Conservation (phyloP, 108 stramenopile genomes). For the Heterococcus sp. region DNA sequence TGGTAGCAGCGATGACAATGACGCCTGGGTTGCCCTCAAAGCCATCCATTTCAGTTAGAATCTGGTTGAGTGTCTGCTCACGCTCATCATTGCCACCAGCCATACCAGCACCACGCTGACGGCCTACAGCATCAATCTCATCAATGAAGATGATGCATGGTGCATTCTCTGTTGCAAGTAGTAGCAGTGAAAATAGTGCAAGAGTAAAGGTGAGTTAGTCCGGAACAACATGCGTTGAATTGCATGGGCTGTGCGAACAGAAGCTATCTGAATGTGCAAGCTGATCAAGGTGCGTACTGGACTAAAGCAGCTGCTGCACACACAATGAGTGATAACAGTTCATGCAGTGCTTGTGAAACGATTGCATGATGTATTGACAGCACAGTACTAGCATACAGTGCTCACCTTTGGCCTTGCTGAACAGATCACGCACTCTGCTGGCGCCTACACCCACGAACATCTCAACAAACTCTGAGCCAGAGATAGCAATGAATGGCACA, state of each 20-base stretch:
- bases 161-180: conserved; percentile 38
- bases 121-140: conserved; percentile 90
- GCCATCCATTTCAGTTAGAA: conserved; percentile 63
- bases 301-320: too few relatives aligned
- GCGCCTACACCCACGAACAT: conserved; percentile 96
- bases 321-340: too few relatives aligned
- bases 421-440: conserved; percentile 60
- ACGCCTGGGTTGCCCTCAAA: conserved; percentile 55
- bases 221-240: background rate
- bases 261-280: background rate
- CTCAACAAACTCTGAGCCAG: conserved; percentile 65
- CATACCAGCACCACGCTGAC: conserved; percentile 73
- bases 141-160: conserved; percentile 90
- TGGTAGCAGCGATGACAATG: conserved; percentile 63
- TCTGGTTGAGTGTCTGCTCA: conserved; percentile 63
- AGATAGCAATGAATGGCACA: conserved; percentile 58
- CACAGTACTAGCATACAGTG: background rate
- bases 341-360: too few relatives aligned
- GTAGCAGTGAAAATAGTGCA: background rate
- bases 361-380: too few relatives aligned
- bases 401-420: conserved; percentile 52
- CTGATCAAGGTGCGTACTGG: too few relatives aligned
- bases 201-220: background rate
- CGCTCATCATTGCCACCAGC: conserved; percentile 63
- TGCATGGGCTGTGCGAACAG: background rate